phyloP scores from a whole-genome alignment of 371 early-diverging fungal species.

The Mortierella sp. region DNA sequence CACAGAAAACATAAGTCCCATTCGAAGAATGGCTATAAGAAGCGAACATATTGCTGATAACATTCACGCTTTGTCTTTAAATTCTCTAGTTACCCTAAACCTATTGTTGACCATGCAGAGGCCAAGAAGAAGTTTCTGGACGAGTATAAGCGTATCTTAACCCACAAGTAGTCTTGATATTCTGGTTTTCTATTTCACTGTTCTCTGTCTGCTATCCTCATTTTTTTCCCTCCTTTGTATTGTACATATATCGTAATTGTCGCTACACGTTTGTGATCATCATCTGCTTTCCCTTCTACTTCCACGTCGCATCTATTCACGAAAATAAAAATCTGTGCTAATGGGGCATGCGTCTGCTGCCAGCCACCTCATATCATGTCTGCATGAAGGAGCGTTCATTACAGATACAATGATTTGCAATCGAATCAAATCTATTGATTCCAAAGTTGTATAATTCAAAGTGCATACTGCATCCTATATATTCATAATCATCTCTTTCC shows the following conservation, averaged over 20 bases:
- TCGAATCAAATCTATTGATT: too few species aligned
- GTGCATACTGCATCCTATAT: too few species aligned
- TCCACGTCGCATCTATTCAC: neutral
- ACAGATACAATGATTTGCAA: too few species aligned
- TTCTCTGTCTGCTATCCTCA: neutral
- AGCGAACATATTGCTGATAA: neutral
- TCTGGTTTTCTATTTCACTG: neutral
- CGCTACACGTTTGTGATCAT: conserved; percentile 4
- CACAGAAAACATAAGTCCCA: neutral
- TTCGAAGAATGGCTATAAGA: neutral
- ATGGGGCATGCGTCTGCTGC: neutral
- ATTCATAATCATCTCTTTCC: too few species aligned
- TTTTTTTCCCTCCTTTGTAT: conserved; percentile 10
- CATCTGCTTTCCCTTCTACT: neutral
- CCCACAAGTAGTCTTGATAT: conserved; percentile 27
- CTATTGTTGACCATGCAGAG: conserved; percentile 68
- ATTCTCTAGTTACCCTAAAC: conserved; percentile 59
- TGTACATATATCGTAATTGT: conserved; percentile 9
- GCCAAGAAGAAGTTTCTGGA: conserved; percentile 54
- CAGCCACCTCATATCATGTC: neutral
- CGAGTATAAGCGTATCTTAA: conserved; percentile 46
- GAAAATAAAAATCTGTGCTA: conserved; percentile 4
- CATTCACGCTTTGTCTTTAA: neutral
- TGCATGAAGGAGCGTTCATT: too few species aligned
- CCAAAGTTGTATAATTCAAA: too few species aligned